These are phyloP conservation scores for Starmerella riodocensis DNA, from an alignment of 805 yeast species.

Conservation along the genomic window DNA sequence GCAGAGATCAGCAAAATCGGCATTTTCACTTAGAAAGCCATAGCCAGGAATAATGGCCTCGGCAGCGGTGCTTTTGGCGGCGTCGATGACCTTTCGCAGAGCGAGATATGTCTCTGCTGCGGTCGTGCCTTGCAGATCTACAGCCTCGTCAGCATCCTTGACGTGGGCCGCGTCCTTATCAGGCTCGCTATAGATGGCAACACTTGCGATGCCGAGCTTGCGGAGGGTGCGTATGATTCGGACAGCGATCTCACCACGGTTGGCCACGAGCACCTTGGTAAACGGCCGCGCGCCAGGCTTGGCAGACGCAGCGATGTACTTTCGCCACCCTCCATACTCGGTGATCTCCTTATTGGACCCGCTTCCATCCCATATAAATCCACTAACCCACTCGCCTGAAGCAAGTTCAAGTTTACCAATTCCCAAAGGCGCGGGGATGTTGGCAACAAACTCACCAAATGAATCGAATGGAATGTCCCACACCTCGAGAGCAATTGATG, in stretches of 20 bases:
- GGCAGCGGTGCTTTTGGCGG: constrained; percentile 72
- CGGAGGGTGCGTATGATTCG: constrained; percentile 81
- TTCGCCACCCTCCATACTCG: constrained; percentile 78
- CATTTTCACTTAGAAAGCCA: constrained; percentile 92
- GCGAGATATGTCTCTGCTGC: constrained; percentile 87
- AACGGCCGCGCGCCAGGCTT: constrained; percentile 45
- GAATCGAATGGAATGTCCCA: constrained; percentile 66
- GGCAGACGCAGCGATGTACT: constrained; percentile 33
- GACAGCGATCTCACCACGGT: constrained; percentile 96
- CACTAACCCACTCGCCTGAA: constrained; percentile 73
- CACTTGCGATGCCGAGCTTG: constrained; percentile 60
- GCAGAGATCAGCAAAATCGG: constrained; percentile 87
- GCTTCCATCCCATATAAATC: constrained; percentile 82
- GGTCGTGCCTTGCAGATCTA: constrained; percentile 64
- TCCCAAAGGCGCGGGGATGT: constrained; percentile 92
- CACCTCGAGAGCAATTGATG: constrained; percentile 54
- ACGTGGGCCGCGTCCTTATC: constrained; percentile 86
- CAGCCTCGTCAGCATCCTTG: constrained; percentile 62
- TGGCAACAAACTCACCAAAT: constrained; percentile 70
- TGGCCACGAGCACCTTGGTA: constrained; percentile 79
- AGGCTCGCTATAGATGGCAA: constrained; percentile 83
- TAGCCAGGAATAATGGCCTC: constrained; percentile 98
- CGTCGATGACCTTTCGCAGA: constrained; percentile 70
- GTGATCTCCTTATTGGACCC: constrained; percentile 68
- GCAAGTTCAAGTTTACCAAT: constrained; percentile 82